Percentiles rank a stretch among this genome's conserved stretches.
Evolutionary conservation across 768 basidiomycete species (phyloP).

Genomic region (Termitomyces sp.): DNA sequence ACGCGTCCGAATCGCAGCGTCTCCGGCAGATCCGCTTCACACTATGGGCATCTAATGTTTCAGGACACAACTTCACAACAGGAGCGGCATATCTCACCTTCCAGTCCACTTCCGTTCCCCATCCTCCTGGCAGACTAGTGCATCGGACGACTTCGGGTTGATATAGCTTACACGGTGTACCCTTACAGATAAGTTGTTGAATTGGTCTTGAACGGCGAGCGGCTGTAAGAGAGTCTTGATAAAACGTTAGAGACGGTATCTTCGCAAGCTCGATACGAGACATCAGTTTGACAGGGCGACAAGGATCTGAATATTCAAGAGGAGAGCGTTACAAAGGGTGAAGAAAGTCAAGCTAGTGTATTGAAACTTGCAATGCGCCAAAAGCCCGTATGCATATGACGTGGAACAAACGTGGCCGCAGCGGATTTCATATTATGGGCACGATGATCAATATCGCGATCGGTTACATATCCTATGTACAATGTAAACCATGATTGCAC

Average conservation of each 20-base stretch:
- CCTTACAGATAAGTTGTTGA: slow-evolving; percentile 75
- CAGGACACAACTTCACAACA: background rate
- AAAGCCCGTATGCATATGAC: slow-evolving; percentile 16
- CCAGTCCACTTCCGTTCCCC: slow-evolving; percentile 84
- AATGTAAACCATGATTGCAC: slow-evolving; percentile 3
- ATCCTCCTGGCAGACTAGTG: slow-evolving; percentile 64
- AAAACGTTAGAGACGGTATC: slow-evolving; percentile 76
- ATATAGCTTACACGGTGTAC: slow-evolving; percentile 70
- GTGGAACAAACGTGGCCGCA: slow-evolving; percentile 27
- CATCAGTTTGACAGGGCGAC: slow-evolving; percentile 30
- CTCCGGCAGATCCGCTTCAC: slow-evolving; percentile 85
- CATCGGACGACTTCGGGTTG: slow-evolving; percentile 86
- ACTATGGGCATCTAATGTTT: slow-evolving; percentile 36
- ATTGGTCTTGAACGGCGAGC: slow-evolving; percentile 64
- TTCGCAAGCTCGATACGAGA: slow-evolving; percentile 66
- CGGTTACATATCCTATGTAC: background rate
- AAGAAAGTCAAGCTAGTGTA: background rate
- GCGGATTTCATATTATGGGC: background rate
- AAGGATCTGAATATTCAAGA: background rate
- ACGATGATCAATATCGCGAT: background rate
- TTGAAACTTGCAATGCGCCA: background rate
- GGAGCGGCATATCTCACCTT: slow-evolving; percentile 44
- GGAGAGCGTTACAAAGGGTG: background rate
- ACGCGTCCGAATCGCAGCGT: slow-evolving; percentile 79
- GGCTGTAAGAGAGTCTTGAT: slow-evolving; percentile 58